Percentiles rank a stretch among this genome's conserved stretches.
Conservation (phyloP, 768 basidiomycete genomes). For the Russula abietina region DNA sequence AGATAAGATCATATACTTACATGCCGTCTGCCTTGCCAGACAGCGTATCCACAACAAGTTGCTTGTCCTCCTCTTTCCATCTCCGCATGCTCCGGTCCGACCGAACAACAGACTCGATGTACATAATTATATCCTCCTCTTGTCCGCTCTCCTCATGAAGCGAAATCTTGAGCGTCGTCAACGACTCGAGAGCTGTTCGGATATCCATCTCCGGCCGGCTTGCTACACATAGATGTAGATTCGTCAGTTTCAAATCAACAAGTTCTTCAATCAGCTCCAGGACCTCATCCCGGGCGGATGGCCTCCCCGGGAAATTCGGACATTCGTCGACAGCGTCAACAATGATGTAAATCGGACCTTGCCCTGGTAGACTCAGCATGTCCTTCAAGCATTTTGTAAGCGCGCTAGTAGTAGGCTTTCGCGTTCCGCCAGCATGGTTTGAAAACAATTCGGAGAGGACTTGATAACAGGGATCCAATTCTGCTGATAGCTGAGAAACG, state of each 20-base stretch:
- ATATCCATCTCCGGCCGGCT: not conserved
- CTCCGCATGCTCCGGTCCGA: not conserved
- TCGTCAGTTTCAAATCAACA: not conserved
- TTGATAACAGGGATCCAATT: too few species aligned
- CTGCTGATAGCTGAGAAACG: too few species aligned
- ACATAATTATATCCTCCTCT: not conserved
- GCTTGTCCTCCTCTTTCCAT: not conserved
- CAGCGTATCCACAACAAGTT: not conserved
- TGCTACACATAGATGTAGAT: not conserved
- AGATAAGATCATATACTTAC: not conserved
- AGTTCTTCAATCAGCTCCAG: not conserved
- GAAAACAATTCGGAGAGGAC: not conserved
- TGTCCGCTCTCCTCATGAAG: not conserved
- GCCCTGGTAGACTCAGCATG: not conserved
- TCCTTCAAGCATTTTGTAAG: not conserved
- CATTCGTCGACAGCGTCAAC: conserved; percentile 4
- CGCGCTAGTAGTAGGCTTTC: not conserved
- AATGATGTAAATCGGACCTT: not conserved
- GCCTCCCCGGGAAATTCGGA: not conserved
- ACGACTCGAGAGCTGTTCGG: not conserved
- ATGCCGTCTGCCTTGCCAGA: conserved; percentile 10
- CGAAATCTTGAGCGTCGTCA: not conserved
- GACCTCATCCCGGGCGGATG: not conserved
- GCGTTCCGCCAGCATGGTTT: not conserved
- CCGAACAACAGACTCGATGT: not conserved